Percentiles rank a stretch among this genome's conserved stretches.
phyloP scores from a whole-genome alignment of 2,329 filamentous ascomycete genomes.

The Fusarium stilboides region DNA sequence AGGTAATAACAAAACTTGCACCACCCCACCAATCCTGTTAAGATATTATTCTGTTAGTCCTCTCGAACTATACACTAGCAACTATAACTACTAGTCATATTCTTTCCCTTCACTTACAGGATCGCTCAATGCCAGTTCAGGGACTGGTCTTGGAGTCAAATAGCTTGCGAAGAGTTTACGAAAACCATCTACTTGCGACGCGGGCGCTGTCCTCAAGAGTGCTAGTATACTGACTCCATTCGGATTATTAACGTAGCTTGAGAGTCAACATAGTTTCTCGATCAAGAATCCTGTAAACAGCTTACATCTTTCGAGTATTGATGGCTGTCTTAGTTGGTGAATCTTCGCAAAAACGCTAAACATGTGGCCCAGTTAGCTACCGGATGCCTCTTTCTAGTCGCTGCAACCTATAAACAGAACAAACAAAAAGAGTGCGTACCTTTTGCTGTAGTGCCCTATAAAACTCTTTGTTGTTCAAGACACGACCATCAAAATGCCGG shows the following conservation, averaged over 20 bases:
- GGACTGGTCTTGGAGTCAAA: conserved; percentile 2
- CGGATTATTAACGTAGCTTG: conserved; percentile 29
- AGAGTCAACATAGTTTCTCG: not conserved
- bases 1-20: conserved; percentile 16
- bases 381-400: not conserved
- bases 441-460: not conserved
- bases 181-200: conserved; percentile 1
- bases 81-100: not conserved
- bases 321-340: not conserved
- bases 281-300: too few relatives aligned
- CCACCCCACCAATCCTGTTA: not conserved
- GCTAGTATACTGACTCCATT: conserved; percentile 9
- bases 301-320: conserved; percentile 11
- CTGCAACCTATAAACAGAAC: not conserved
- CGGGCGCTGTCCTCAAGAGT: conserved; percentile 7
- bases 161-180: conserved; percentile 22
- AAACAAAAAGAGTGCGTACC: not conserved
- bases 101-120: conserved; percentile 4
- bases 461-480: not conserved
- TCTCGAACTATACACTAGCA: not conserved
- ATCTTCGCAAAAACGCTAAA: conserved; percentile 3
- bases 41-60: not conserved
- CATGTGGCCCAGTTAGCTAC: not conserved
- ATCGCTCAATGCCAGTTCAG: not conserved
- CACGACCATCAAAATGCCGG: not conserved